Evolutionary conservation across 1,139 yeast genomes (phyloP).

Genomic region (Spathaspora sp.): DNA sequence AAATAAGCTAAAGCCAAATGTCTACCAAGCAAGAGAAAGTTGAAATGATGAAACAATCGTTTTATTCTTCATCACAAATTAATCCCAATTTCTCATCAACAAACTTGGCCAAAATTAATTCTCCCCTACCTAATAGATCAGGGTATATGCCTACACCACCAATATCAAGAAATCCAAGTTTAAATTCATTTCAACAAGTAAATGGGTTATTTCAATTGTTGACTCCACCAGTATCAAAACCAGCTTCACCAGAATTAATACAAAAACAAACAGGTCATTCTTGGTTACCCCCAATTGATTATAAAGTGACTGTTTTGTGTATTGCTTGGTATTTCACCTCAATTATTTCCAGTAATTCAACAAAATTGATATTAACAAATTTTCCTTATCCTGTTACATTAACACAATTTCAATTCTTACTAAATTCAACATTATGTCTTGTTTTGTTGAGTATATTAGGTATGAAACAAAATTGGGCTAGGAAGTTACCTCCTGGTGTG

Average conservation of each 20-base stretch:
- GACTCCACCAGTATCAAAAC: slow-evolving; percentile 38
- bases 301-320: slow-evolving; percentile 48
- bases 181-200: not conserved
- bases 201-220: slow-evolving; percentile 21
- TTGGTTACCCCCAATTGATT: slow-evolving; percentile 28
- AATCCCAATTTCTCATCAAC: slow-evolving; percentile 33
- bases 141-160: slow-evolving; percentile 3
- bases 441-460: slow-evolving; percentile 23
- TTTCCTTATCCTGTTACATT: slow-evolving; percentile 81
- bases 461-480: slow-evolving; percentile 20
- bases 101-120: slow-evolving; percentile 21
- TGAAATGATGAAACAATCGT: not conserved
- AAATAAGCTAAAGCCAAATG: not conserved
- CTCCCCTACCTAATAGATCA: slow-evolving; percentile 5
- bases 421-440: slow-evolving; percentile 59
- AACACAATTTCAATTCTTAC: slow-evolving; percentile 79
- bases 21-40: not conserved
- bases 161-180: slow-evolving; percentile 1
- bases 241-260: slow-evolving; percentile 32
- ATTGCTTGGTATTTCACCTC: slow-evolving; percentile 78
- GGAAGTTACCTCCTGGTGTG: slow-evolving; percentile 56
- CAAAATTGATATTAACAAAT: slow-evolving; percentile 67
- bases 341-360: slow-evolving; percentile 76
- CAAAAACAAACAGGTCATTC: slow-evolving; percentile 8
- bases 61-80: slow-evolving; percentile 16